phyloP scores from a whole-genome alignment of 805 yeast genomes.

The Candida saitoana region DNA sequence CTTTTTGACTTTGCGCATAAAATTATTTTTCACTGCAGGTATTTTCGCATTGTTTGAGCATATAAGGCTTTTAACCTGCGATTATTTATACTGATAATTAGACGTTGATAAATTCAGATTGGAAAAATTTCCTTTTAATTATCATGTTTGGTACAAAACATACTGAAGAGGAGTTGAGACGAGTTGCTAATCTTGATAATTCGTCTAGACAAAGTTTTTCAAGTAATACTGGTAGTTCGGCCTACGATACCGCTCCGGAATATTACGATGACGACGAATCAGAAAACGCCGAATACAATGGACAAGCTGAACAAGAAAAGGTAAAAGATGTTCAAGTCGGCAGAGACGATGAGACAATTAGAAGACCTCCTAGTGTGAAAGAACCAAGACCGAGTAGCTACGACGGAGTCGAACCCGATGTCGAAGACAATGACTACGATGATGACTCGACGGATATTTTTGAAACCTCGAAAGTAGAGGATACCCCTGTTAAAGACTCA shows the following conservation, averaged over 20 bases:
- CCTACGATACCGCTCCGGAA: slow-evolving; percentile 34
- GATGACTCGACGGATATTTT: slow-evolving; percentile 4
- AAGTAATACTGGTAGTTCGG: slow-evolving; percentile 25
- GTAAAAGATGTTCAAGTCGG: not conserved
- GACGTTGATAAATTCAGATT: no score
- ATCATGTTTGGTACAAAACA: slow-evolving; percentile 30
- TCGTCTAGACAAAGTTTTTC: slow-evolving; percentile 6
- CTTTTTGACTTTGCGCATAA: no score
- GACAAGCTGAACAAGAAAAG: no score
- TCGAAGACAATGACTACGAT: slow-evolving; percentile 4
- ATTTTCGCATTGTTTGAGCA: no score
- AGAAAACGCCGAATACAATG: not conserved
- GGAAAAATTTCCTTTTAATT: no score
- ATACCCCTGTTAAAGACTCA: not conserved
- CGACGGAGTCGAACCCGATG: not conserved
- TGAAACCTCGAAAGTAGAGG: not conserved
- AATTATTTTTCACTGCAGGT: no score
- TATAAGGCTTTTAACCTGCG: no score
- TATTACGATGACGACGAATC: slow-evolving; percentile 3
- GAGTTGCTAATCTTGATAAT: slow-evolving; percentile 13
- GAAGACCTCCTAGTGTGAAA: slow-evolving; percentile 1
- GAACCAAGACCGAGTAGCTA: not conserved
- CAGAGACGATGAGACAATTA: slow-evolving; percentile 10
- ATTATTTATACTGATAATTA: no score
- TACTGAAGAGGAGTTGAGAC: slow-evolving; percentile 26